Conservation (phyloP, 345 rosid genomes). For the Capsella bursapastoris region DNA sequence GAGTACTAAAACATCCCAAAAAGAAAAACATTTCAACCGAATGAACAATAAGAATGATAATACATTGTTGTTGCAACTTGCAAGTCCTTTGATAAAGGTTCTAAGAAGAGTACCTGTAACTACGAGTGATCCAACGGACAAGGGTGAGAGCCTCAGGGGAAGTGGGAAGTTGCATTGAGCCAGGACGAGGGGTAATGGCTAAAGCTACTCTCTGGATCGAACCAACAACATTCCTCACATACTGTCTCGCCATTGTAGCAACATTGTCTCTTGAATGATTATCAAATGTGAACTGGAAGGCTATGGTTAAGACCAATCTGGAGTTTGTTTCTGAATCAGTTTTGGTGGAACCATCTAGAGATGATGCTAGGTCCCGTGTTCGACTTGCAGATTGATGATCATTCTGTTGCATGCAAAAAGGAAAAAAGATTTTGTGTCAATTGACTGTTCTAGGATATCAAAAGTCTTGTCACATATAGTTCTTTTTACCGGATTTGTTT, state of each 20-base stretch:
- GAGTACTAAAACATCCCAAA: conserved; percentile 50
- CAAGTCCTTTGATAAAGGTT: not conserved
- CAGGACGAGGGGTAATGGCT: conserved; percentile 79
- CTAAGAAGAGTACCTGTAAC: conserved; percentile 68
- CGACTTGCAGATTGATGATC: conserved; percentile 54
- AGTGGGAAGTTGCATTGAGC: conserved; percentile 62
- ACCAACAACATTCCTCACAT: conserved; percentile 81
- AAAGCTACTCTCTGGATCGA: conserved; percentile 98
- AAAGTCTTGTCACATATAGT: not conserved
- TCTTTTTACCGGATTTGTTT: conserved; percentile 53
- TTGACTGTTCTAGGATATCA: not conserved
- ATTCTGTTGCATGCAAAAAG: conserved; percentile 23
- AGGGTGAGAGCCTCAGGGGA: conserved; percentile 93
- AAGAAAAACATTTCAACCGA: not conserved
- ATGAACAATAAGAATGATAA: not conserved
- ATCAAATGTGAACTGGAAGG: conserved; percentile 90
- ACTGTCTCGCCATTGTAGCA: conserved; percentile 95
- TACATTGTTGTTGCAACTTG: not conserved
- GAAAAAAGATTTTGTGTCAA: not conserved
- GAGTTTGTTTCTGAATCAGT: conserved; percentile 52
- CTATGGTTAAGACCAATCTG: conserved; percentile 87
- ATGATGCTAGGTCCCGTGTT: conserved; percentile 89
- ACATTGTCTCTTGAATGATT: conserved; percentile 81
- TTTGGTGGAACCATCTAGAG: conserved; percentile 66
- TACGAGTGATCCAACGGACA: conserved; percentile 76